phyloP scores from a whole-genome alignment of 2,329 filamentous ascomycete species.

The Teratosphaeria destructans region DNA sequence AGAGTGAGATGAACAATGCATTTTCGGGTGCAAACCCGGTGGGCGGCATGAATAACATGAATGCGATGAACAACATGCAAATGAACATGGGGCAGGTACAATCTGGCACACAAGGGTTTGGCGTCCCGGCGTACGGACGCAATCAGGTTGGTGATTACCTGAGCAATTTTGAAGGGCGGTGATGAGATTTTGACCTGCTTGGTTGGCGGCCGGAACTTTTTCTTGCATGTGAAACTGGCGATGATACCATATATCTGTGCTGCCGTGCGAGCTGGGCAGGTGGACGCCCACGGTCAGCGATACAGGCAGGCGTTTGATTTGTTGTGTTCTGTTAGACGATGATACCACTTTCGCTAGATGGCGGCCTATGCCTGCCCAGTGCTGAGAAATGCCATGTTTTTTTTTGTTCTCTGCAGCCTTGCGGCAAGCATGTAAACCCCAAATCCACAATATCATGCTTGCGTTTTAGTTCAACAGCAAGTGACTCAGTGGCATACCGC shows the following conservation, averaged over 20 bases:
- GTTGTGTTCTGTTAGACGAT: not conserved
- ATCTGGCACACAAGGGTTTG: not conserved
- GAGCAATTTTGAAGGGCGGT: slow-evolving; percentile 26
- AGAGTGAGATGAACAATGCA: slow-evolving; percentile 32
- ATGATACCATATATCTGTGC: not conserved
- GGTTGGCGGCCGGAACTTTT: not conserved
- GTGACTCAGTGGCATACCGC: no score
- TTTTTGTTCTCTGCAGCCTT: not conserved
- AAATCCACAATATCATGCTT: not conserved
- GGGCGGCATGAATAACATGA: slow-evolving; percentile 12
- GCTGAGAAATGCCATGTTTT: not conserved
- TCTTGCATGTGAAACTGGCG: not conserved
- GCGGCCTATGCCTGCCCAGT: not conserved
- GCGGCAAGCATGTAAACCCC: not conserved
- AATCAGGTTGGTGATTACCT: slow-evolving; percentile 17
- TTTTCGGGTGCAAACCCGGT: slow-evolving; percentile 10
- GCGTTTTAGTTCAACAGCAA: no score
- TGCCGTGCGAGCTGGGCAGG: not conserved
- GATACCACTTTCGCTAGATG: slow-evolving; percentile 1
- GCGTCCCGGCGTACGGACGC: not conserved
- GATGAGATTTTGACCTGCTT: slow-evolving; percentile 1
- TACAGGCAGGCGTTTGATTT: not conserved
- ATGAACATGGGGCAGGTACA: slow-evolving; percentile 9
- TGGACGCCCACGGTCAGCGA: not conserved
- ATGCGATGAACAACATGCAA: slow-evolving; percentile 5